Base-by-base conservation (phyloP, 2,329 filamentous ascomycete genomes). In the Hypoxylon sp. region DNA sequence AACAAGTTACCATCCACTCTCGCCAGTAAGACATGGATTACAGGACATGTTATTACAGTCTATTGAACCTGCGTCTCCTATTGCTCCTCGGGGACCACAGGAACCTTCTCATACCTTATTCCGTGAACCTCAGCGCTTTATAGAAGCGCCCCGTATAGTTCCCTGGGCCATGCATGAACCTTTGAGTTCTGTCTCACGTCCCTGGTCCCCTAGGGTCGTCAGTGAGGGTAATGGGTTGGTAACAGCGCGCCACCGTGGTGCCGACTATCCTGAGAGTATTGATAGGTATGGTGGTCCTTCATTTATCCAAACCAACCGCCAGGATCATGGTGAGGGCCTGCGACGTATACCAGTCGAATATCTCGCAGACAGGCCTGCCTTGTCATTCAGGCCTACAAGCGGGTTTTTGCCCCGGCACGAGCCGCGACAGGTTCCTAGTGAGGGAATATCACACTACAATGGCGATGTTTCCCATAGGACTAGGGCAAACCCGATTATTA, bases 11-110 rank as follows among this genome's bases (percentile, higher is more conserved):
- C 70, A 61, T 51, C 46, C 72, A 48, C 37, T 77, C 33, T 74
- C 74, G 31, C 74, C 75, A 42, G 68, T 75, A 61, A 75, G 74
- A 68, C 50, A 71, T 56, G 70, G 74, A 52, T 70, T 78, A 31
- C 74, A 78, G 63, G 77, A 79, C 68, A 73, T 78, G 73, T 42
- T 78, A 10, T 50, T 79, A 19, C 74, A 73, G 54, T 79, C 77
- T 37, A 75, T 79, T 70, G 77, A 79, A 63, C 76, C 77, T 58
- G 58, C 66, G 33, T 78, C 77, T 42, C 77, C 77, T 9, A 61
- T 64, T 46, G 57, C 57, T 26, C 39, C 60, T 9, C 67, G 51
- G 14, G 64, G 55, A 48, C 31, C 66, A 44, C 68, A 67, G 26
- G 55, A 63, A 47, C 48, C 65, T 19, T 56, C 69, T 31, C 73